A percentile compares a stretch with the other conserved stretches of the same genome.
Evolutionary conservation across 2,329 filamentous ascomycete species (phyloP).

Genomic region (Aspergillus brasiliensis): DNA sequence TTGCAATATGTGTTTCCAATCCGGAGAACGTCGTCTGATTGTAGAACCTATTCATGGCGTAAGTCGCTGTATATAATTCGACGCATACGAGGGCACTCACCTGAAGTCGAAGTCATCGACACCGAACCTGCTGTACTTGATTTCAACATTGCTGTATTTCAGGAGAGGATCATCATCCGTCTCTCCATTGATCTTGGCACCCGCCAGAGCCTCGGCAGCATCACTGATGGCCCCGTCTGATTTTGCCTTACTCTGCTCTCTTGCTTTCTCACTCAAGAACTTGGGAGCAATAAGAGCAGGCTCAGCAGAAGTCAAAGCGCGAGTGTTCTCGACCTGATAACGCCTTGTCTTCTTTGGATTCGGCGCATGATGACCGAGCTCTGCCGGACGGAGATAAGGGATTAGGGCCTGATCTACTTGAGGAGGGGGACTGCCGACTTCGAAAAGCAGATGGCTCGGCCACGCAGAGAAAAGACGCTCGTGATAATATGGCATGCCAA

Average conservation of each 20-base stretch:
- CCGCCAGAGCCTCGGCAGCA: slow-evolving; percentile 65
- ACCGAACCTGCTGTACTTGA: slow-evolving; percentile 98
- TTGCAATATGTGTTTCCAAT: slow-evolving; percentile 92
- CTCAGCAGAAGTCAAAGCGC: slow-evolving; percentile 61
- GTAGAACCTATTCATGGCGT: slow-evolving; percentile 69
- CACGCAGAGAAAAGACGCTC: slow-evolving; percentile 85
- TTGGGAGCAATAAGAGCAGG: slow-evolving; percentile 74
- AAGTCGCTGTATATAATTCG: neutral
- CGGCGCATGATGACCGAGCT: slow-evolving; percentile 76
- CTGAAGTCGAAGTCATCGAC: slow-evolving; percentile 99
- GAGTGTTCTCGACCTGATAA: slow-evolving; percentile 81
- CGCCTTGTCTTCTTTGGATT: slow-evolving; percentile 73
- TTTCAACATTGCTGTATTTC: slow-evolving; percentile 92
- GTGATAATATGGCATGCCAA: slow-evolving; percentile 93
- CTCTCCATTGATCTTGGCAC: slow-evolving; percentile 68
- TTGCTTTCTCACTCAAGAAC: slow-evolving; percentile 90
- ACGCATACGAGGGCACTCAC: slow-evolving; percentile 61
- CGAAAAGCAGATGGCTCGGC: slow-evolving; percentile 80
- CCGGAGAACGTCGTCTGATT: slow-evolving; percentile 92
- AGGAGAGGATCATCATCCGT: slow-evolving; percentile 79
- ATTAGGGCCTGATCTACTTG: slow-evolving; percentile 74
- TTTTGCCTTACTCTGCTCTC: slow-evolving; percentile 56
- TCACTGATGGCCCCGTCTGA: slow-evolving; percentile 53
- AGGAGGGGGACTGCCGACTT: slow-evolving; percentile 78
- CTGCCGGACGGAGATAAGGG: slow-evolving; percentile 67